These are phyloP conservation scores for Lentinula boryana DNA, from an alignment of 768 basidiomycete species.

Conservation along the genomic window DNA sequence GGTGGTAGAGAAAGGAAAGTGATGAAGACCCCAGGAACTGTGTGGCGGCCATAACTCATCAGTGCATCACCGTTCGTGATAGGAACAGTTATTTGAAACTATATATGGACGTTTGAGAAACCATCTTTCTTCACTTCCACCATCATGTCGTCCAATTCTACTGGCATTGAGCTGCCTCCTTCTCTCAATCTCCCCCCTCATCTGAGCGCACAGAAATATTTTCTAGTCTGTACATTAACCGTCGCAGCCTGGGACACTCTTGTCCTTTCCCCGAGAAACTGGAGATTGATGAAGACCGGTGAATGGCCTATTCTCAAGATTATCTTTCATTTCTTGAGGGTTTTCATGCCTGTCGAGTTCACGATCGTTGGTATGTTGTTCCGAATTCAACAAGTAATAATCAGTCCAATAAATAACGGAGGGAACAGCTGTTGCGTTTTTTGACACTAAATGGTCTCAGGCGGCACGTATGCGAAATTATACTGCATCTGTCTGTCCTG, in stretches of 20 bases:
- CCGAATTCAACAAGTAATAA: neutral
- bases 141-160: constrained; percentile 26
- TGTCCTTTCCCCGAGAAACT: constrained; percentile 75
- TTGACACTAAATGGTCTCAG: constrained; percentile 64
- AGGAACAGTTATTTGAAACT: neutral
- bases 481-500: neutral
- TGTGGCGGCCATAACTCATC: neutral
- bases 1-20: neutral
- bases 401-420: neutral
- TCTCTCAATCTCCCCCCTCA: constrained; percentile 74
- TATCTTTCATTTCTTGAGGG: constrained; percentile 65
- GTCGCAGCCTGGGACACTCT: constrained; percentile 89
- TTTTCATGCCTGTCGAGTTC: constrained; percentile 80
- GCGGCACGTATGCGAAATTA: constrained; percentile 29
- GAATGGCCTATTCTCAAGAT: constrained; percentile 77
- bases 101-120: neutral
- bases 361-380: constrained; percentile 54
- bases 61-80: neutral
- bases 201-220: constrained; percentile 83
- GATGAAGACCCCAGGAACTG: neutral
- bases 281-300: constrained; percentile 56
- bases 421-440: constrained; percentile 71
- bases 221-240: constrained; percentile 84
- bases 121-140: constrained; percentile 9
- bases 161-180: constrained; percentile 40